A percentile compares a stretch with the other conserved stretches of the same genome.
Evolutionary conservation across 23 red algal genomes (phyloP).

Genomic region (Chondrus crispus): DNA sequence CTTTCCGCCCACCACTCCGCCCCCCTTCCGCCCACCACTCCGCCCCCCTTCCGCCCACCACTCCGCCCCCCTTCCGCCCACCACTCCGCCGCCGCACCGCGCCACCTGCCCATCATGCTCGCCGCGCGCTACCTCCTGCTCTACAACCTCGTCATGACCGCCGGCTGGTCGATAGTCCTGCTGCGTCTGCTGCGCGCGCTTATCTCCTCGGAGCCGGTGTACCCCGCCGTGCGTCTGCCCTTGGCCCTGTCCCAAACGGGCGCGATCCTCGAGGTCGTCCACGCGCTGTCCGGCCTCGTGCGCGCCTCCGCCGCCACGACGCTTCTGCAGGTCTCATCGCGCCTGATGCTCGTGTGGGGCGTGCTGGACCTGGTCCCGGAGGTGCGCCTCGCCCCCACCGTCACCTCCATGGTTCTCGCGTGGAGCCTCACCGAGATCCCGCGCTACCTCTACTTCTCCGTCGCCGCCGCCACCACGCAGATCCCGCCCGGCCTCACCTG

Average conservation of each 20-base stretch:
- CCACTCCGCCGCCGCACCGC: too few relatives aligned
- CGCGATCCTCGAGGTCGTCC: slow-evolving; percentile 74
- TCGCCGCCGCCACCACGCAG: background rate
- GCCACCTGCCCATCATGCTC: background rate
- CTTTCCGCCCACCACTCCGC: too few relatives aligned
- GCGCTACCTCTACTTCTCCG: slow-evolving; percentile 82
- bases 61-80: too few relatives aligned
- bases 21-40: too few relatives aligned
- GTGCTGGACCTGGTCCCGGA: slow-evolving; percentile 20
- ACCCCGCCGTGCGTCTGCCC: slow-evolving; percentile 22
- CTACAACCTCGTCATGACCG: slow-evolving; percentile 63
- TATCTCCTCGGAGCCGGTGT: background rate
- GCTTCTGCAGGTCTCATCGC: slow-evolving; percentile 78
- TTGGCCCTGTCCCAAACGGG: slow-evolving; percentile 76
- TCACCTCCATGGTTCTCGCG: slow-evolving; percentile 71
- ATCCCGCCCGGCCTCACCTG: slow-evolving; percentile 52
- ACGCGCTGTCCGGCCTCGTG: slow-evolving; percentile 69
- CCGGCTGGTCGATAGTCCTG: slow-evolving; percentile 60
- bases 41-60: too few relatives aligned
- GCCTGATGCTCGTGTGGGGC: slow-evolving; percentile 83
- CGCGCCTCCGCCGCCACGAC: slow-evolving; percentile 73
- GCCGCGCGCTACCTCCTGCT: slow-evolving; percentile 64
- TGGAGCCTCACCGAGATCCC: slow-evolving; percentile 92
- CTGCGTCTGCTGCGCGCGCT: slow-evolving; percentile 27
- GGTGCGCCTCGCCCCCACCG: slow-evolving; percentile 27